phyloP scores from a whole-genome alignment of 148 eudicot genomes.

The Nyssa sinensis region DNA sequence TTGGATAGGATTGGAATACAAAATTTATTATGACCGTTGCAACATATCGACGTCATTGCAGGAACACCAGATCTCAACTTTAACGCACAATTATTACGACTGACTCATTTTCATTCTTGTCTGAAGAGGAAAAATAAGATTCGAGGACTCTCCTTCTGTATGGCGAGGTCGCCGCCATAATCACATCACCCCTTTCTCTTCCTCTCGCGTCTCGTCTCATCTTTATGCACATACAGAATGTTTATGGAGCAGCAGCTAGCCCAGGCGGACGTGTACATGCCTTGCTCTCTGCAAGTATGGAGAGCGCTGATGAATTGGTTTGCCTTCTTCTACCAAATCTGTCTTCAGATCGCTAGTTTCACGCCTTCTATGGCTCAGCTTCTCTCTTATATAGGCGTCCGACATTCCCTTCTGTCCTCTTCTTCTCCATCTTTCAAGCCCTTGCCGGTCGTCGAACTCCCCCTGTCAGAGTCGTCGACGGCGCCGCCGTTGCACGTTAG shows the following conservation, averaged over 20 bases:
- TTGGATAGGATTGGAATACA: too few species aligned
- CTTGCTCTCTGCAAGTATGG: constrained; percentile 45
- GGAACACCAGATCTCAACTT: neutral
- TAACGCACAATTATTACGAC: neutral
- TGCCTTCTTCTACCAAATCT: constrained; percentile 47
- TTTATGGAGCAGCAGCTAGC: constrained; percentile 23
- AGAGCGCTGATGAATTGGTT: constrained; percentile 53
- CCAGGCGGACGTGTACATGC: constrained; percentile 46
- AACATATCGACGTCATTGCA: neutral
- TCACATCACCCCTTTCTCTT: neutral
- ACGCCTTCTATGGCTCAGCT: constrained; percentile 46
- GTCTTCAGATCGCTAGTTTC: constrained; percentile 40
- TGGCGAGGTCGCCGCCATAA: neutral
- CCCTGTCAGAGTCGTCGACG: constrained; percentile 16
- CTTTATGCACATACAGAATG: neutral
- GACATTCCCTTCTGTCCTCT: constrained; percentile 33
- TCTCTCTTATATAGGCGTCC: constrained; percentile 37
- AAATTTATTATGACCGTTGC: too few species aligned
- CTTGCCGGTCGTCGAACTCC: constrained; percentile 52
- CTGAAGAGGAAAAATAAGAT: neutral
- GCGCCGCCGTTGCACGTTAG: neutral
- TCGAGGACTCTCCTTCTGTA: neutral
- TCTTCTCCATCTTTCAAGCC: constrained; percentile 44
- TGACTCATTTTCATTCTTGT: neutral
- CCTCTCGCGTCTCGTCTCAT: too few species aligned